These are phyloP conservation scores for Candida maris DNA, from an alignment of 805 yeast genomes.

Conservation along the genomic window DNA sequence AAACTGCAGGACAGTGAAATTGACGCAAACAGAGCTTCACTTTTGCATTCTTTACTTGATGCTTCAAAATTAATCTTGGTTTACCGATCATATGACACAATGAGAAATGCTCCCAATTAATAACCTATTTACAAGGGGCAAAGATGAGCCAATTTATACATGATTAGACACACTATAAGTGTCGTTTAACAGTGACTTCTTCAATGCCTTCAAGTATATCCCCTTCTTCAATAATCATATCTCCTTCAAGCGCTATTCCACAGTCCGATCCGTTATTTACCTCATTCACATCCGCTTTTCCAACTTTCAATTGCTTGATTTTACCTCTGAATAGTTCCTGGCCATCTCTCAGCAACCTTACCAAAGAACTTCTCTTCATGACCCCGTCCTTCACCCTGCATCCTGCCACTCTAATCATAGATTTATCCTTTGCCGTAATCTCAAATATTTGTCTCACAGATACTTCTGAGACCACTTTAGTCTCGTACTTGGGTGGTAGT, in stretches of 20 bases:
- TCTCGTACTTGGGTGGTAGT: slow-evolving; percentile 64
- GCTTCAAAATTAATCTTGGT: slow-evolving; percentile 4
- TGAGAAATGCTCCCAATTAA: no score
- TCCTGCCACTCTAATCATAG: slow-evolving; percentile 72
- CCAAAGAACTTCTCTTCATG: slow-evolving; percentile 52
- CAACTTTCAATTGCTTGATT: slow-evolving; percentile 71
- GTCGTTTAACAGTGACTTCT: slow-evolving; percentile 55
- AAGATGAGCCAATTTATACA: background rate
- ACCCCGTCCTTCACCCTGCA: slow-evolving; percentile 73
- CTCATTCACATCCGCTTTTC: slow-evolving; percentile 73
- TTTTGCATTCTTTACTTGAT: slow-evolving; percentile 3
- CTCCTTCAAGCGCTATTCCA: slow-evolving; percentile 65
- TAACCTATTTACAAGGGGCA: background rate
- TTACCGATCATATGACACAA: slow-evolving; percentile 15
- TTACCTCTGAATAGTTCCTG: slow-evolving; percentile 35
- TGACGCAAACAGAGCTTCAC: background rate
- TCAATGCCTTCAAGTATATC: slow-evolving; percentile 75
- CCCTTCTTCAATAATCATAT: slow-evolving; percentile 43
- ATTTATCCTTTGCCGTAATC: slow-evolving; percentile 56
- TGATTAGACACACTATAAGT: slow-evolving; percentile 29
- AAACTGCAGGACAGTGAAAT: background rate
- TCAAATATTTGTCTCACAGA: slow-evolving; percentile 69
- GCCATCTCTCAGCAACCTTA: slow-evolving; percentile 47
- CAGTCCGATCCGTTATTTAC: slow-evolving; percentile 87
- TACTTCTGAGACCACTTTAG: slow-evolving; percentile 62